Base-by-base conservation (phyloP, 1,284 basidiomycete genomes). In the Cryptococcus depauperatus region DNA sequence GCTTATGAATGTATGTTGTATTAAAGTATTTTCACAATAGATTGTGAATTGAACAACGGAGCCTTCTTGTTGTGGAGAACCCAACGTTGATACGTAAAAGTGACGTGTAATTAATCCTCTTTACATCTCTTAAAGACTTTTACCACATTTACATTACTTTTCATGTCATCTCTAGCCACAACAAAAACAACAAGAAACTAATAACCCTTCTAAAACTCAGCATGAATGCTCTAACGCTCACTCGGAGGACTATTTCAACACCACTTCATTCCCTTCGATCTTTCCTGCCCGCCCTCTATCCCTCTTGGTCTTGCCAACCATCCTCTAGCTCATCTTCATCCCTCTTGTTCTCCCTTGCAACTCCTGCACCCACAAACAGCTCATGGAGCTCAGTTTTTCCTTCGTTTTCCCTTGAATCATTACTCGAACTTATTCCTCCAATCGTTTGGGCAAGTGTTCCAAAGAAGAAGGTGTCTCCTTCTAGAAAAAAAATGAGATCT, bases 381-480 rank as follows among this genome's bases (percentile, higher is more conserved):
- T 34, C 47, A 28, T 50, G 42, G 41, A 41, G 39, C n/a, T 50
- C 52, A 2, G 40, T 55, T 28, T 50, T 55, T 40, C 56, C 52
- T 44, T 42, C 54, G n/a, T 43, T 50, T 45, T 40, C 49, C 66
- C 30, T 53, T 77, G 40, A 79, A 82, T 8, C 73, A 4, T 42
- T 91, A 23, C 75, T 83, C 39, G 85, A 90, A 50, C 77, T 93
- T 26, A 79, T 97, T 58, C 89, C 92, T 21, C 80, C 90, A 1
- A 81, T 95, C 61, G 72, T 97, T 22, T 79, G 87, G 38, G 92
- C 92, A 14, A 46, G 43, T 34, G 92, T 93, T 3, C 93, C 93
- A 14, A 97, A 97, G 74, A 86, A 84, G 71, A 95, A 95, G 74
- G 79, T 82, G 8, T 90, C 90, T 0, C 92, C 96, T 69, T 91